A percentile compares a stretch with the other conserved stretches of the same genome.
phyloP scores from a whole-genome alignment of 148 eudicot species.

The Simmondsia chinensis region DNA sequence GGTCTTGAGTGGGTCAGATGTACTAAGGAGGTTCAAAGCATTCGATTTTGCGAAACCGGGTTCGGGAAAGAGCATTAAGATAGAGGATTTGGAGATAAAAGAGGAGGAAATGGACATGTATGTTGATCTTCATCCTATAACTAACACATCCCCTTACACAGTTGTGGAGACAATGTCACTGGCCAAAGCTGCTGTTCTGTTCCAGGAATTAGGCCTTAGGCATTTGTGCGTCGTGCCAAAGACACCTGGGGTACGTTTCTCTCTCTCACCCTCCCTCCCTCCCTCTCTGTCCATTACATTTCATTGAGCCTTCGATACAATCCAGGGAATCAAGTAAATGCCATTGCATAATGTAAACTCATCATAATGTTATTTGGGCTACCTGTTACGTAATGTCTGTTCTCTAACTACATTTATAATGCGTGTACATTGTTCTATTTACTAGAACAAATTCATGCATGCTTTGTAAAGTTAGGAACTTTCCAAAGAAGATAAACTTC shows the following conservation, averaged over 20 bases:
- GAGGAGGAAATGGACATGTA: conserved; percentile 74
- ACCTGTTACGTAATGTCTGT: too few relatives aligned
- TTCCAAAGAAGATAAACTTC: too few relatives aligned
- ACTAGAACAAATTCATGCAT: too few relatives aligned
- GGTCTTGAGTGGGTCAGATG: conserved; percentile 19
- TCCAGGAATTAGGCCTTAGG: conserved; percentile 61
- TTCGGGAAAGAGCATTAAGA: conserved; percentile 54
- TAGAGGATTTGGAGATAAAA: conserved; percentile 39
- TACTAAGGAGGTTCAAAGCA: conserved; percentile 29
- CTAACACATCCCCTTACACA: conserved; percentile 63
- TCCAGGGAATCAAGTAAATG: too few relatives aligned
- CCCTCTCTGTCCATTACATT: too few relatives aligned
- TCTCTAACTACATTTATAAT: too few relatives aligned
- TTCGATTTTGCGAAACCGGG: conserved; percentile 77
- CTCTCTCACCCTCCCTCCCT: too few relatives aligned
- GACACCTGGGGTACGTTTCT: conserved; percentile 42
- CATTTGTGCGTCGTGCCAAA: conserved; percentile 75
- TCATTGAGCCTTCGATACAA: too few relatives aligned
- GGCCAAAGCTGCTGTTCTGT: conserved; percentile 66
- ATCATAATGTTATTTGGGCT: too few relatives aligned
- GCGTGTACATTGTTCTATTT: too few relatives aligned
- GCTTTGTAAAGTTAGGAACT: too few relatives aligned
- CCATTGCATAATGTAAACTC: too few relatives aligned
- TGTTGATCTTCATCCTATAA: conserved; percentile 74
- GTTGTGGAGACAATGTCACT: conserved; percentile 76